Conservation (phyloP, 2,329 filamentous ascomycete genomes). For the Sporothrix euskadiensis region DNA sequence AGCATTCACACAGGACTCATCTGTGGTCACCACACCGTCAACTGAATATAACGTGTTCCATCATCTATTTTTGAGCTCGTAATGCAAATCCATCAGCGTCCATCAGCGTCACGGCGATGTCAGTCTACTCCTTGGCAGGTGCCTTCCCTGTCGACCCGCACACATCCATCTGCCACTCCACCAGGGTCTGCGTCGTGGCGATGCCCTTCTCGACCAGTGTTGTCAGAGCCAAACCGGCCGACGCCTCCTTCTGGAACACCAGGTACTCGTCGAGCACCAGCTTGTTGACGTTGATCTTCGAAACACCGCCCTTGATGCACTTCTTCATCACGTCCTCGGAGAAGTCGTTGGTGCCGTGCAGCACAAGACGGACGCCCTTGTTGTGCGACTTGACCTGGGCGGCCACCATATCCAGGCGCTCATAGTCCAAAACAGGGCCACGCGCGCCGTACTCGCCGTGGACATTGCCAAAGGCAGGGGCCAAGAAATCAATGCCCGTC, state of each 20-base stretch:
- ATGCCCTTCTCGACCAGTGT: constrained; percentile 50
- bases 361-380: constrained; percentile 31
- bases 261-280: constrained; percentile 24
- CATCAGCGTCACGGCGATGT: neutral
- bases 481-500: constrained; percentile 64
- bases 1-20: neutral
- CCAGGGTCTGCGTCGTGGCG: constrained; percentile 44
- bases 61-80: neutral
- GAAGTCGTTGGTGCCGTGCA: constrained; percentile 35
- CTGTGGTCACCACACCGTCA: no score
- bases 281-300: constrained; percentile 59
- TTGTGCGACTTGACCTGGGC: constrained; percentile 13
- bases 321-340: constrained; percentile 49
- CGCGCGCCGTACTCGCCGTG: constrained; percentile 62
- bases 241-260: constrained; percentile 16
- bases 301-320: constrained; percentile 55
- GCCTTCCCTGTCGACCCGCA: constrained; percentile 48
- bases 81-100: neutral
- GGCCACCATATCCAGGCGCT: constrained; percentile 49
- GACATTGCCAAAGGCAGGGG: constrained; percentile 66
- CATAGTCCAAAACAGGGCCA: constrained; percentile 56
- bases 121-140: neutral
- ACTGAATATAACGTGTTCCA: neutral
- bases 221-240: constrained; percentile 36
- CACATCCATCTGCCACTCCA: constrained; percentile 52